Conservation (phyloP, 768 basidiomycete genomes). For the Amanita thiersii region DNA sequence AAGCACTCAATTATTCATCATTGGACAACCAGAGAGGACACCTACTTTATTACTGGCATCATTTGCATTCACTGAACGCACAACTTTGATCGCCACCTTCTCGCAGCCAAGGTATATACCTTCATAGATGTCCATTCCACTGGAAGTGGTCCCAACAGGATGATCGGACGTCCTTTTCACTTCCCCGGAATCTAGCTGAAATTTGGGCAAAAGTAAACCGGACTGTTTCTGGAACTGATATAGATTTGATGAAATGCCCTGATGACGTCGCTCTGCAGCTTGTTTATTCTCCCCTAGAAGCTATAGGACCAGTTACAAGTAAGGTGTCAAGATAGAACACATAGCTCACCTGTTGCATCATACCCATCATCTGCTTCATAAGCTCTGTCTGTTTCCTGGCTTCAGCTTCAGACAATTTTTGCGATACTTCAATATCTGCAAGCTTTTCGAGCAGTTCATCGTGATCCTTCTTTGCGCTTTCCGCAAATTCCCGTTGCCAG, state of each 20-base stretch:
- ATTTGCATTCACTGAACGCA: constrained; percentile 4
- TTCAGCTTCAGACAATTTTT: constrained; percentile 25
- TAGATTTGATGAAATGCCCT: constrained; percentile 38
- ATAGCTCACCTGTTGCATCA: constrained; percentile 39
- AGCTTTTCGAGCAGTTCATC: constrained; percentile 28
- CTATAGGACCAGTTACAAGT: constrained; percentile 13
- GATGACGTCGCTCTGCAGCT: constrained; percentile 26
- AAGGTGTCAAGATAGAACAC: neutral
- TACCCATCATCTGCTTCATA: constrained; percentile 32
- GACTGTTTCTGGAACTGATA: constrained; percentile 42
- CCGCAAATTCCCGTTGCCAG: constrained; percentile 39
- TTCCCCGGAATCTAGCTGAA: constrained; percentile 44
- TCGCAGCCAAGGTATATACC: constrained; percentile 19
- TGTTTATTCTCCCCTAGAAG: constrained; percentile 24
- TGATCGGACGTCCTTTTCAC: constrained; percentile 39
- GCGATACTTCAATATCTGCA: constrained; percentile 35
- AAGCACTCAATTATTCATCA: neutral
- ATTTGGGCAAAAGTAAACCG: constrained; percentile 38
- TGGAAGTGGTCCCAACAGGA: constrained; percentile 42
- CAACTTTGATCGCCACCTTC: constrained; percentile 8
- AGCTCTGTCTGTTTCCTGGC: constrained; percentile 23
- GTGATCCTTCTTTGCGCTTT: constrained; percentile 32
- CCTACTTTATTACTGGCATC: neutral
- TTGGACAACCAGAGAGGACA: neutral
- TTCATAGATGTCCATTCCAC: constrained; percentile 45